phyloP scores from a whole-genome alignment of 345 rosid genomes.

The Citrus australasica region DNA sequence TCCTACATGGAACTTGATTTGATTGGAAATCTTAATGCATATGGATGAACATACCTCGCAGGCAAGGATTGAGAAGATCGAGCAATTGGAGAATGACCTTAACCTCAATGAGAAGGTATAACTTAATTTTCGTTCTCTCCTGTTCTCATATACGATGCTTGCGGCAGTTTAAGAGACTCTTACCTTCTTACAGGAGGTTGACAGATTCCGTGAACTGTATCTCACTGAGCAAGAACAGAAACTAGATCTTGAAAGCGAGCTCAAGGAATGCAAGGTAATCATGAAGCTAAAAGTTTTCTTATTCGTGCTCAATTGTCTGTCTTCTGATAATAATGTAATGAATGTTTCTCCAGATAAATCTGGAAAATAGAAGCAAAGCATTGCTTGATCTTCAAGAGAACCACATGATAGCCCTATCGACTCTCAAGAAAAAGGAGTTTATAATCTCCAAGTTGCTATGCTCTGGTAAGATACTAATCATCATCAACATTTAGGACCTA shows the following conservation, averaged over 20 bases:
- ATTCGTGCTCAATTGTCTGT: neutral
- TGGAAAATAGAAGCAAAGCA: constrained; percentile 51
- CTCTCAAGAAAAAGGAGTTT: constrained; percentile 54
- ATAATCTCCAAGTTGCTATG: constrained; percentile 51
- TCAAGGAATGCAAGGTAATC: constrained; percentile 69
- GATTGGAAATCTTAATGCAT: neutral
- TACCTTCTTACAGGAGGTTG: constrained; percentile 56
- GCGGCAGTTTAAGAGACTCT: constrained; percentile 8
- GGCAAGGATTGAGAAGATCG: constrained; percentile 74
- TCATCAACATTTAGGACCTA: neutral
- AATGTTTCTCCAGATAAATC: constrained; percentile 46
- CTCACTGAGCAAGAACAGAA: constrained; percentile 65
- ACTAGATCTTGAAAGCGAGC: constrained; percentile 54
- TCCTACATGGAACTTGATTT: neutral
- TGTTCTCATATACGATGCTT: neutral
- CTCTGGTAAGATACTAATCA: constrained; percentile 48
- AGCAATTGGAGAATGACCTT: constrained; percentile 72
- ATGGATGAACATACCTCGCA: constrained; percentile 20
- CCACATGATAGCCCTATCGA: constrained; percentile 34
- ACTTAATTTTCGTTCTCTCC: constrained; percentile 7
- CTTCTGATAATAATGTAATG: constrained; percentile 5
- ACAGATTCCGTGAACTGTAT: constrained; percentile 60
- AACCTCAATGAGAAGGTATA: constrained; percentile 54
- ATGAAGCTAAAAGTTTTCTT: neutral
- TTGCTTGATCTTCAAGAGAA: constrained; percentile 62